A percentile compares a stretch with the other conserved stretches of the same genome.
These are phyloP conservation scores for Guyanaporus albipodus DNA, from an alignment of 768 basidiomycete species.

Conservation along the genomic window DNA sequence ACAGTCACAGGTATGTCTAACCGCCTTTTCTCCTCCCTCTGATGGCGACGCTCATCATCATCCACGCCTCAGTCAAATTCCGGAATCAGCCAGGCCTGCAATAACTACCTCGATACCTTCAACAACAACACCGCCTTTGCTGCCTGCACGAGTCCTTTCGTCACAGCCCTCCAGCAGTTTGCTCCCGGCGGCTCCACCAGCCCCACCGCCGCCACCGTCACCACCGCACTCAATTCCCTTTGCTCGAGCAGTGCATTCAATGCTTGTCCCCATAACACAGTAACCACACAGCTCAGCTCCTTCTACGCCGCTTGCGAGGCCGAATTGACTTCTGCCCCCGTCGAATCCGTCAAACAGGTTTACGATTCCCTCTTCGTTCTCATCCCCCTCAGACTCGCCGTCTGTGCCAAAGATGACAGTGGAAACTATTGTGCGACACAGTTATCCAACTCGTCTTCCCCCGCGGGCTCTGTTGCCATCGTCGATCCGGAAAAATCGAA, in stretches of 20 bases:
- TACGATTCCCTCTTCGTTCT: slow-evolving; percentile 84
- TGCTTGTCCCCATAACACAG: slow-evolving; percentile 51
- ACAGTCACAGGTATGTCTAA: slow-evolving; percentile 39
- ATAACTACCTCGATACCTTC: slow-evolving; percentile 54
- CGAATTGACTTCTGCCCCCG: slow-evolving; percentile 60
- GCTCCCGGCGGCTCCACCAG: slow-evolving; percentile 40
- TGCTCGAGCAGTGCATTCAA: slow-evolving; percentile 46
- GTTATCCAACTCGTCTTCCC: slow-evolving; percentile 33
- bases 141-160: slow-evolving; percentile 61
- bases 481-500: slow-evolving; percentile 8
- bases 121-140: slow-evolving; percentile 56
- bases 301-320: slow-evolving; percentile 69
- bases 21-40: neutral
- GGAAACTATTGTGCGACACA: slow-evolving; percentile 67
- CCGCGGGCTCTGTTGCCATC: slow-evolving; percentile 14
- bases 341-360: slow-evolving; percentile 47
- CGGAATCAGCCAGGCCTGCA: slow-evolving; percentile 53
- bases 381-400: slow-evolving; percentile 56
- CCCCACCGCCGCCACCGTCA: slow-evolving; percentile 42
- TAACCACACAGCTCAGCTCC: slow-evolving; percentile 58
- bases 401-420: slow-evolving; percentile 73
- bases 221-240: slow-evolving; percentile 47
- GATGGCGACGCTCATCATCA: slow-evolving; percentile 8
- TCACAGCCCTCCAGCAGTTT: slow-evolving; percentile 55
- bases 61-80: slow-evolving; percentile 35